A percentile compares a stretch with the other conserved stretches of the same genome.
Conservation (phyloP, 805 yeast genomes). For the Candida odintsovae region DNA sequence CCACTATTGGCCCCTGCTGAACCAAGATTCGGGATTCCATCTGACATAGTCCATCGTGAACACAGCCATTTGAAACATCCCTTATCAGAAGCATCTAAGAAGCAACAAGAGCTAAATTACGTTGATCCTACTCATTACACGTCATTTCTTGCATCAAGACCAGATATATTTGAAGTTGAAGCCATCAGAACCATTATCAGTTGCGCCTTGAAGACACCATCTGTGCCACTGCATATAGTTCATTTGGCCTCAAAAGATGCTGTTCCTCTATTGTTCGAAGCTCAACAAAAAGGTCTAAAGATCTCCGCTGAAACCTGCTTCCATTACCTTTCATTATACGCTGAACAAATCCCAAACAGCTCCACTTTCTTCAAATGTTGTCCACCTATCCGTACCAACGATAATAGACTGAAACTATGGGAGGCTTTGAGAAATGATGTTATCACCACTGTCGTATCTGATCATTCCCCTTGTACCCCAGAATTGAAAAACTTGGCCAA, state of each 20-base stretch:
- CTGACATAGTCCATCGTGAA: constrained; percentile 25
- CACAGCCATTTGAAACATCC: constrained; percentile 25
- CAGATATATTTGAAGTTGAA: constrained; percentile 80
- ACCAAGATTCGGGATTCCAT: constrained; percentile 45
- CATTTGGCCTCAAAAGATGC: constrained; percentile 87
- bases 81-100: constrained; percentile 36
- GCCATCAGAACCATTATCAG: constrained; percentile 72
- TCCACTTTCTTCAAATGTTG: constrained; percentile 89
- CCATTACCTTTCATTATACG: constrained; percentile 75
- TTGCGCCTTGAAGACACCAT: constrained; percentile 52
- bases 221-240: constrained; percentile 76
- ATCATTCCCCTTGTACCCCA: constrained; percentile 95
- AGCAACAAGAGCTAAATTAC: constrained; percentile 32
- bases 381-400: constrained; percentile 83
- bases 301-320: constrained; percentile 90
- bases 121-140: constrained; percentile 24
- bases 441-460: constrained; percentile 84
- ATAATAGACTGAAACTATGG: constrained; percentile 74
- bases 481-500: constrained; percentile 73
- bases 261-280: constrained; percentile 62
- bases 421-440: constrained; percentile 58
- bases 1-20: constrained; percentile 54
- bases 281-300: constrained; percentile 52
- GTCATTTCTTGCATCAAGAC: constrained; percentile 57
- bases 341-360: constrained; percentile 73